Evolutionary conservation across 805 yeast genomes (phyloP), one percentile per base, ranked within the genome.

Genomic region (Metschnikowia cerradonensis): DNA sequence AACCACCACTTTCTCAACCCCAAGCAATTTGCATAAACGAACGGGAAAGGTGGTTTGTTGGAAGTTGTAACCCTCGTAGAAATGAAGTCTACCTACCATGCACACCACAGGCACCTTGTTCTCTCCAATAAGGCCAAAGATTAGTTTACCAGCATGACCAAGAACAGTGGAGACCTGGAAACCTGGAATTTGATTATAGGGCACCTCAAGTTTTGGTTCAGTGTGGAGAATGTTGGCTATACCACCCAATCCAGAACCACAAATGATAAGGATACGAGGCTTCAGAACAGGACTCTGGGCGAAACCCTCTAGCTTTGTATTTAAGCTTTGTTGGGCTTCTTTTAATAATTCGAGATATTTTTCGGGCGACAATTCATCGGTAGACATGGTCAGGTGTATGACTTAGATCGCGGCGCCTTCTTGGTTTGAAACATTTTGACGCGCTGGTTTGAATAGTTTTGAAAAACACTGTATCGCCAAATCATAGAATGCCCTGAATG

Each of bases 171-270:
- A 86, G 0, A 69, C 61, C 61, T 79, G 79, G 67, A 92, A 91
- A 0, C 92, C 88, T 0, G 97, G 97, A 45, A 92, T 88, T 0
- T 77, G 75, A 6, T 65, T 58, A 64, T 90, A 92, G 1, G 84
- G 71, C 26, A 92, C 75, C 45, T 75, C 79, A 19, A 81, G 67
- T 41, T 70, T 67, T 32, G 73, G 68, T 19, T 66, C 63, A n/a
- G 70, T 59, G 33, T 64, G 62, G 41, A 86, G 63, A 22, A 76
- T 68, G 45, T 79, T 74, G 1, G 91, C 85, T 45, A 92, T 84
- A 0, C 95, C 96, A 11, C 96, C 96, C 15, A 92, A 75, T 0
- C 99, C 99, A 4, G 97, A 88, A 6, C 99, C 99, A 69, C 97
- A 91, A 48, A 92, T 88, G 56, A 92, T 86, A 51, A 90, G 79